A percentile compares a stretch with the other conserved stretches of the same genome.
Conservation (phyloP, 108 stramenopile species). For the Nitzschia sp. region DNA sequence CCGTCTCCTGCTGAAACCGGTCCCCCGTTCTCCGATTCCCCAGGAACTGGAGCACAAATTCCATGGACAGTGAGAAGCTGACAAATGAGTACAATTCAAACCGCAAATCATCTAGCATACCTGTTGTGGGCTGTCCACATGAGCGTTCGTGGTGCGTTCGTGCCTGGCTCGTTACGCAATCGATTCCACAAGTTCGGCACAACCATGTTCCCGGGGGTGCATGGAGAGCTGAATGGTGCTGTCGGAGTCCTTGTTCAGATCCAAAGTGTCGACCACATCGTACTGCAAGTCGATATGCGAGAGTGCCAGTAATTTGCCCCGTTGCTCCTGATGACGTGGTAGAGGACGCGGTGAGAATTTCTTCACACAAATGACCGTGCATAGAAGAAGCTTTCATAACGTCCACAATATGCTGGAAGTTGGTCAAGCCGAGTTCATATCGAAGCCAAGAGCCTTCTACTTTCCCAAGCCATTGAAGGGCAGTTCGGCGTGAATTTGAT, state of each 20-base stretch:
- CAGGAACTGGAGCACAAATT: neutral
- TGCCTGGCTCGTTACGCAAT: constrained; percentile 80
- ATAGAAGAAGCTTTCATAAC: constrained; percentile 48
- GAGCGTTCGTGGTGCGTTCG: constrained; percentile 81
- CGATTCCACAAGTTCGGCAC: constrained; percentile 74
- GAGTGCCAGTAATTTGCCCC: constrained; percentile 63
- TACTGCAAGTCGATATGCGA: constrained; percentile 68
- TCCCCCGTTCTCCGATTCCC: neutral
- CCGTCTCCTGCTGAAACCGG: constrained; percentile 29
- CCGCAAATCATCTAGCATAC: constrained; percentile 1
- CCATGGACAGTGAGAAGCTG: neutral
- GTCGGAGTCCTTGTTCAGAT: constrained; percentile 76
- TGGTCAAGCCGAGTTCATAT: constrained; percentile 60
- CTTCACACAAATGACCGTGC: constrained; percentile 76
- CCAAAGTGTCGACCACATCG: constrained; percentile 77
- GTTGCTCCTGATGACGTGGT: constrained; percentile 67
- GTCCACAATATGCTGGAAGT: constrained; percentile 57
- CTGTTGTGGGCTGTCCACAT: constrained; percentile 53
- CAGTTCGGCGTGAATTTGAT: constrained; percentile 52
- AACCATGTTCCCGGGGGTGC: constrained; percentile 88
- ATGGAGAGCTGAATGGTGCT: constrained; percentile 73
- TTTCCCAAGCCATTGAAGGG: constrained; percentile 60
- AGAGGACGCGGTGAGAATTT: constrained; percentile 74
- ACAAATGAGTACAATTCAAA: neutral
- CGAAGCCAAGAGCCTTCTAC: constrained; percentile 53